Percentiles rank a stretch among this genome's conserved stretches.
These are phyloP conservation scores for Aspergillus bridgeri DNA, from an alignment of 495 filamentous ascomycete genomes.

Conservation along the genomic window DNA sequence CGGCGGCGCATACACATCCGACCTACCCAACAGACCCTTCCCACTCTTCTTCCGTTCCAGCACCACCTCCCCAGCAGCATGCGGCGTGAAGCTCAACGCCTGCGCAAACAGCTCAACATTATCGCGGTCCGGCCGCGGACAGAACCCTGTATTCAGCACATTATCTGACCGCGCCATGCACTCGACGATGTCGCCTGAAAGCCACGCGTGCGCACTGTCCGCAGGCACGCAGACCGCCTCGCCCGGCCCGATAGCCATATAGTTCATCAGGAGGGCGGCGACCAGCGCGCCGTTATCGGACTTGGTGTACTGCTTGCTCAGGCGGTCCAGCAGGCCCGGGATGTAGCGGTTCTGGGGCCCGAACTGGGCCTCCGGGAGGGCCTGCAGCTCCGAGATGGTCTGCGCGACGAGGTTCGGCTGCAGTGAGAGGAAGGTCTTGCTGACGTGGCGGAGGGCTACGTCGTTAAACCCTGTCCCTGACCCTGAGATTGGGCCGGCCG, in stretches of 20 bases:
- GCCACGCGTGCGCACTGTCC: slow-evolving; percentile 75
- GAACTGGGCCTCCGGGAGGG: slow-evolving; percentile 46
- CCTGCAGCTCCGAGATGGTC: slow-evolving; percentile 48
- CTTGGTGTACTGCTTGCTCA: slow-evolving; percentile 60
- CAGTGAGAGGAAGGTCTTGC: slow-evolving; percentile 53
- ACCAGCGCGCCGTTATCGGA: slow-evolving; percentile 58
- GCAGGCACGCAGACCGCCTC: slow-evolving; percentile 72
- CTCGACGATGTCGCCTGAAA: slow-evolving; percentile 76
- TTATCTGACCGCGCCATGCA: slow-evolving; percentile 85
- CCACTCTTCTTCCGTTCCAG: slow-evolving; percentile 46
- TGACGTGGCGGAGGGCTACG: slow-evolving; percentile 57
- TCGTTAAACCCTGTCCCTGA: slow-evolving; percentile 45
- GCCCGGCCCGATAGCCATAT: slow-evolving; percentile 59
- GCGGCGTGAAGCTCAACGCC: slow-evolving; percentile 60
- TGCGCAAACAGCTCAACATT: slow-evolving; percentile 59
- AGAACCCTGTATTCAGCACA: slow-evolving; percentile 73
- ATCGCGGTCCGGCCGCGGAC: slow-evolving; percentile 60
- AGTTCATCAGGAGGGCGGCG: slow-evolving; percentile 70
- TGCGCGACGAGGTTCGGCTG: slow-evolving; percentile 47
- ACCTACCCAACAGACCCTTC: slow-evolving; percentile 55
- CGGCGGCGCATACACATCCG: slow-evolving; percentile 61
- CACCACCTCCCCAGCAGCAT: slow-evolving; percentile 50
- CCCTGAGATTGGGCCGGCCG: no score
- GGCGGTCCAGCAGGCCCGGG: slow-evolving; percentile 58
- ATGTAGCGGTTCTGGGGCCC: slow-evolving; percentile 53